Conservation (phyloP, 2,329 filamentous ascomycete species). For the Talaromyces sp. region DNA sequence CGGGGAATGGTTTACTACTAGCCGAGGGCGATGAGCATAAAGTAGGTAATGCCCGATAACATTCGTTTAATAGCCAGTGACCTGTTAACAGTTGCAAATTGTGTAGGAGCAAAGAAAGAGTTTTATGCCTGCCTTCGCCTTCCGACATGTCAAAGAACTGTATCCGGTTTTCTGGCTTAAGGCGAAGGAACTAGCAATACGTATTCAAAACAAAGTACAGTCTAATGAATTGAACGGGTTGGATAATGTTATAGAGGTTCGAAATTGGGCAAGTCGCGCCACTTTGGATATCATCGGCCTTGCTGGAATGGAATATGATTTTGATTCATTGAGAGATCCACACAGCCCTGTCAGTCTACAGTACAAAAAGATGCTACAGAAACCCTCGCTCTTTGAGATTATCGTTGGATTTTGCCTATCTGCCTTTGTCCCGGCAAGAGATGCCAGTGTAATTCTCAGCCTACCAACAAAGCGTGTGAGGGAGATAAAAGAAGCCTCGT, state of each 20-base stretch:
- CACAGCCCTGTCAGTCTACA: slow-evolving; percentile 49
- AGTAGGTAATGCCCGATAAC: slow-evolving; percentile 23
- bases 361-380: slow-evolving; percentile 20
- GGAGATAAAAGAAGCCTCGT: slow-evolving; percentile 53
- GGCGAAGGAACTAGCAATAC: slow-evolving; percentile 58
- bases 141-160: slow-evolving; percentile 75
- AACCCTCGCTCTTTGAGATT: background rate
- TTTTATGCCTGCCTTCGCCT: slow-evolving; percentile 80
- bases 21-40: slow-evolving; percentile 91
- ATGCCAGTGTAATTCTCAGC: slow-evolving; percentile 50
- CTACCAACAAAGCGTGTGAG: slow-evolving; percentile 68
- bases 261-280: slow-evolving; percentile 59
- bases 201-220: slow-evolving; percentile 48
- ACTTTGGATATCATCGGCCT: slow-evolving; percentile 72
- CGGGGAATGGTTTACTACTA: slow-evolving; percentile 51
- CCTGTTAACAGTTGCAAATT: background rate
- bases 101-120: slow-evolving; percentile 61
- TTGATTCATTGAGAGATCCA: slow-evolving; percentile 58
- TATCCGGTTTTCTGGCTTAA: slow-evolving; percentile 86
- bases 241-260: slow-evolving; percentile 45
- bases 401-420: slow-evolving; percentile 11
- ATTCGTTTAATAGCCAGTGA: background rate
- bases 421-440: slow-evolving; percentile 33
- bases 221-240: slow-evolving; percentile 21
- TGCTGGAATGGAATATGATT: slow-evolving; percentile 66